These are phyloP conservation scores for Picochlorum sp. DNA, from an alignment of 139 green algal species.

Conservation along the genomic window DNA sequence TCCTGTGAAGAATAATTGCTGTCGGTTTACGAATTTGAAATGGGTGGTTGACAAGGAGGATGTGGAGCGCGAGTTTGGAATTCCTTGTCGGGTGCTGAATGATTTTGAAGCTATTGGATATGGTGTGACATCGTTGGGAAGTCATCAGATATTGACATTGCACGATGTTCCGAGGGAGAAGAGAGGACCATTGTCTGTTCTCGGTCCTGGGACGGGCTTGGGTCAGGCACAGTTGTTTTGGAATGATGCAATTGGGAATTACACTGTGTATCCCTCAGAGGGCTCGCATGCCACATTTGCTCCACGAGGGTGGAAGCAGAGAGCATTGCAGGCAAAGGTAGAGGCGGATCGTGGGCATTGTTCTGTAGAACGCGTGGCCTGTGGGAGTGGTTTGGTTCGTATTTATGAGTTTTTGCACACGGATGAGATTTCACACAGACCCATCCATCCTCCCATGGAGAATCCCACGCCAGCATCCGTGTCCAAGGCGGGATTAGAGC, in stretches of 20 bases:
- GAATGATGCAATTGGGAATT: slow-evolving; percentile 41
- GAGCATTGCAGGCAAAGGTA: slow-evolving; percentile 58
- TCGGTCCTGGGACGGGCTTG: slow-evolving; percentile 89
- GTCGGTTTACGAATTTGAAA: slow-evolving; percentile 82
- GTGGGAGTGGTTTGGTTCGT: slow-evolving; percentile 71
- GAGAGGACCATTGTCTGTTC: slow-evolving; percentile 65
- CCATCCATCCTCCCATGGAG: not conserved
- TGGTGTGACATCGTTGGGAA: slow-evolving; percentile 59
- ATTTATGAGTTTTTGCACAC: slow-evolving; percentile 86
- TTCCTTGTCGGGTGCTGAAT: slow-evolving; percentile 62
- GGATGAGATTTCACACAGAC: slow-evolving; percentile 31
- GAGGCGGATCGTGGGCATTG: slow-evolving; percentile 62
- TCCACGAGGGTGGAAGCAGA: slow-evolving; percentile 76
- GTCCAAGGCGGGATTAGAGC: slow-evolving; percentile 44
- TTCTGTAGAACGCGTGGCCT: slow-evolving; percentile 56
- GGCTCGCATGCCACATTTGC: slow-evolving; percentile 80
- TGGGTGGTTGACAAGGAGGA: slow-evolving; percentile 65
- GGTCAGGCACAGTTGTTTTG: slow-evolving; percentile 82
- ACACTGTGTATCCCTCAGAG: slow-evolving; percentile 51
- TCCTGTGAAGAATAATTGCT: slow-evolving; percentile 63
- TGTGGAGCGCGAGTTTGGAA: slow-evolving; percentile 44
- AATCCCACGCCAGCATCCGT: slow-evolving; percentile 40
- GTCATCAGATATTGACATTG: slow-evolving; percentile 45
- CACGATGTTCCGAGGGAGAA: slow-evolving; percentile 41
- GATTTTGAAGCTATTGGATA: slow-evolving; percentile 94